phyloP scores from a whole-genome alignment of 192 early-diverging fungal species.

The Dissophora globulifera region DNA sequence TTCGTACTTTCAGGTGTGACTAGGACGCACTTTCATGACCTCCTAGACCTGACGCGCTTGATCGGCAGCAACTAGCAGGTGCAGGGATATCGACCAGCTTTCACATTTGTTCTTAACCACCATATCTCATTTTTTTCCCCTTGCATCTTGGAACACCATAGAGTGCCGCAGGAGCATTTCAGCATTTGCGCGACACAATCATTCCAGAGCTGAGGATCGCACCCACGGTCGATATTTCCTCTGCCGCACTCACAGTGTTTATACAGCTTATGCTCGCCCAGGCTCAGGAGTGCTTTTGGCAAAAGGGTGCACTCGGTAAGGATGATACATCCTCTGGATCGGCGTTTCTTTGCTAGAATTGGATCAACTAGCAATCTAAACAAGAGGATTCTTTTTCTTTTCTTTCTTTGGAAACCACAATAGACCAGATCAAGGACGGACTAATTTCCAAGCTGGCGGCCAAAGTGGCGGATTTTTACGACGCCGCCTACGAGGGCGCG shows the following conservation, averaged over 20 bases:
- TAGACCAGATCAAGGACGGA: conserved; percentile 83
- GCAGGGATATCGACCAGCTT: no score
- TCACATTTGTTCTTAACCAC: no score
- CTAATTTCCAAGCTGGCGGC: conserved; percentile 80
- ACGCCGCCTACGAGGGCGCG: conserved; percentile 71
- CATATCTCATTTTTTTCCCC: no score
- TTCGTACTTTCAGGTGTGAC: conserved; percentile 77
- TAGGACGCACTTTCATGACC: no score
- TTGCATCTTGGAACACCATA: no score
- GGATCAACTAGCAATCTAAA: no score
- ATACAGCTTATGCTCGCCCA: conserved; percentile 90
- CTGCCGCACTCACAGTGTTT: conserved; percentile 71
- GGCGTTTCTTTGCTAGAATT: no score
- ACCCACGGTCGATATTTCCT: conserved; percentile 76
- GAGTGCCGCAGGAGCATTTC: conserved; percentile 85
- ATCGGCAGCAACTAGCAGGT: neutral
- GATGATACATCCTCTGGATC: no score
- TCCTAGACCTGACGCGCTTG: neutral
- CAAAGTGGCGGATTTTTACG: conserved; percentile 80
- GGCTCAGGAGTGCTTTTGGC: conserved; percentile 95
- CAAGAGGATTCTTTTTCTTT: no score
- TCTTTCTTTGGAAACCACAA: neutral
- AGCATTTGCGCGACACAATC: conserved; percentile 66
- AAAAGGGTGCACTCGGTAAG: conserved; percentile 75
- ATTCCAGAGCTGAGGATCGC: conserved; percentile 72